Evolutionary conservation across 2,329 filamentous ascomycete genomes (phyloP), one percentile per base, ranked within the genome.

Genomic region (Trichophyton verrucosum): DNA sequence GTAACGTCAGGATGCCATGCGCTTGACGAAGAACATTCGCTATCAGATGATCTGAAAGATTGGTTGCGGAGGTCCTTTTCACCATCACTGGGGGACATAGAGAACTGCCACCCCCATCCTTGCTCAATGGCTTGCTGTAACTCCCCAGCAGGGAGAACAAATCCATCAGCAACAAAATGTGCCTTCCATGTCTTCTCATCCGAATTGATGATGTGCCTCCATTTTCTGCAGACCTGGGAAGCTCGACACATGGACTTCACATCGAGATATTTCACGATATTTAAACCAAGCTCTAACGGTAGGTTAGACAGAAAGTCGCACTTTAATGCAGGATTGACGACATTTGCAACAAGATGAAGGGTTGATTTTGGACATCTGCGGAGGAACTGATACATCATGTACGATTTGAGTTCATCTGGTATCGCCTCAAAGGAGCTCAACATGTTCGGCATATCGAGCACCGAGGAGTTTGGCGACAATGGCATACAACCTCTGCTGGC

Each of bases 71-170:
- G 74, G 70, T 99, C 91, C 61, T 83, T 81, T 73, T 99, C 94
- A 60, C 82, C 89, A 24, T 88, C 89, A 59, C 88, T 82, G 3
- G 80, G 74, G 0, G 87, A 88, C 60, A 84, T 82, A 0, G 91
- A 89, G 70, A 92, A 89, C 71, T 99, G 94, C 91, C 94, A 99
- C 13, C 91, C 94, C 94, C 94, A 99, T 13, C 94, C 94, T 76
- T 97, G 89, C 47, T 80, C 78, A 60, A 97, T 91, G 33, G 94
- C 91, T 66, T 86, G 86, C 65, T 89, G 85, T 24, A 99, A 79
- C 73, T 99, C 94, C 17, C 89, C 89, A 0, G 86, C 79, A 0
- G 90, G 86, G 1, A 99, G 78, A 30, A 78, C 77, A 72, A 89
- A 96, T 0, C 90, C 90, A 71, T 96, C 91, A 0, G 80, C 80